These are phyloP conservation scores for Tetragonia tetragonoides DNA, from an alignment of 148 eudicot species.

Conservation along the genomic window DNA sequence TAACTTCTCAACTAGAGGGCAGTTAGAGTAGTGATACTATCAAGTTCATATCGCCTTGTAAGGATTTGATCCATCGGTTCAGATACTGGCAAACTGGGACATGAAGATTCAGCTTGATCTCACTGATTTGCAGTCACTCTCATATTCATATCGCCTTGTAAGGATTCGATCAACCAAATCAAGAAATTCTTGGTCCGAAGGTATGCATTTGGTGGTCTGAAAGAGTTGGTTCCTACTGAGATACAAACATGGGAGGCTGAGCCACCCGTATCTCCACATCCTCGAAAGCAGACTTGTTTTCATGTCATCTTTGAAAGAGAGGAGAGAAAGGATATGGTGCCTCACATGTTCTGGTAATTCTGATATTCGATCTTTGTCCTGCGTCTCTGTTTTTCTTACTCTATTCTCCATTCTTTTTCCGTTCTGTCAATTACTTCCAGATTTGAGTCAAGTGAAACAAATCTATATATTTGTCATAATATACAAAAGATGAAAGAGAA, in stretches of 20 bases:
- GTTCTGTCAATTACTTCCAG: background rate
- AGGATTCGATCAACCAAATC: background rate
- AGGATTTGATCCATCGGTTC: background rate
- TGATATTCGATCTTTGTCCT: background rate
- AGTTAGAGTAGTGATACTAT: background rate
- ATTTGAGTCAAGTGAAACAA: too few species aligned
- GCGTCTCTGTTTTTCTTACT: background rate
- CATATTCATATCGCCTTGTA: background rate
- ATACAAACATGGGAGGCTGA: background rate
- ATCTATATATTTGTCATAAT: too few species aligned
- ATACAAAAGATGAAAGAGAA: too few species aligned
- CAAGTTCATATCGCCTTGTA: too few species aligned
- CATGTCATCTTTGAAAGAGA: background rate
- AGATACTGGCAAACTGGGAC: background rate
- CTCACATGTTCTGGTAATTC: background rate
- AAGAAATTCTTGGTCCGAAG: background rate
- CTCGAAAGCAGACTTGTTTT: background rate
- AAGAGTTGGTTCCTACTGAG: background rate
- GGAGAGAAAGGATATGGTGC: slow-evolving; percentile 5
- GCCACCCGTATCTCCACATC: background rate
- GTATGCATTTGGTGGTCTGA: too few species aligned
- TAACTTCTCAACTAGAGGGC: background rate
- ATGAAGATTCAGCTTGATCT: background rate
- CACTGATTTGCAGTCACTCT: background rate
- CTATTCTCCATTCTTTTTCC: background rate